Base-by-base conservation (phyloP, 306 rosid species). In the Dryas alaskensis region DNA sequence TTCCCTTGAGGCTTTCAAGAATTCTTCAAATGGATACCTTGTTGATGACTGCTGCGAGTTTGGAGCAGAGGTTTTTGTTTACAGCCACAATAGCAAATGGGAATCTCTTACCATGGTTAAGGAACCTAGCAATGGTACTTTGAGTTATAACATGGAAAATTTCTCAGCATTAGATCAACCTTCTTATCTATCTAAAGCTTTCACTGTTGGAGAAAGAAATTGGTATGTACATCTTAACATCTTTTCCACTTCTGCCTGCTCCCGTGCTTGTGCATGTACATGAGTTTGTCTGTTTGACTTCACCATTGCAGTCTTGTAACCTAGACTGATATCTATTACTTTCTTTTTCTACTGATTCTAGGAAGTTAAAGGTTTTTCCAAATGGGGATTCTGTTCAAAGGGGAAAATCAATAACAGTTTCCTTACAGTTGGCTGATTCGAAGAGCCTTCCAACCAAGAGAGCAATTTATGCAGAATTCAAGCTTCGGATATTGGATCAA, bases 21-120 rank as follows among this genome's bases (percentile, higher is more conserved):
- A 65, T 65, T 4, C 17, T 37, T 12, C 60, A 0, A 55, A 65
- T 4, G 77, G 81, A 47, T 78, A 55, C 48, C 69, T 78, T 8
- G 68, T 58, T 9, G 5, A 72, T 66, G 82, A 70, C 42, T 51
- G 48, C 17, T 72, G 77, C 51, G 11, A 48, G 8, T 76, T 76
- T 60, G 75, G 70, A 3, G 67, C 73, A 16, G 73, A 50, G 27
- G 57, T 51, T 60, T 60, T 31, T 46, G 69, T 76, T 3, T 14
- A 37, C 10, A 66, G 27, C 6, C 31, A 14, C 0, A 40, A 42
- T 4, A 4, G 37, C 11, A 1, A 3, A 53, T 62, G 8, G 7
- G 59, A 78, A 27, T 46, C 8, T 19, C 27, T 62, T 45, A 7
- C 51, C 13, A 31, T 31, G 37, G 19, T 72, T 12, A 14, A 50